Evolutionary conservation across 768 basidiomycete genomes (phyloP), one percentile per base, ranked within the genome.

Genomic region (Mycena belliarum): DNA sequence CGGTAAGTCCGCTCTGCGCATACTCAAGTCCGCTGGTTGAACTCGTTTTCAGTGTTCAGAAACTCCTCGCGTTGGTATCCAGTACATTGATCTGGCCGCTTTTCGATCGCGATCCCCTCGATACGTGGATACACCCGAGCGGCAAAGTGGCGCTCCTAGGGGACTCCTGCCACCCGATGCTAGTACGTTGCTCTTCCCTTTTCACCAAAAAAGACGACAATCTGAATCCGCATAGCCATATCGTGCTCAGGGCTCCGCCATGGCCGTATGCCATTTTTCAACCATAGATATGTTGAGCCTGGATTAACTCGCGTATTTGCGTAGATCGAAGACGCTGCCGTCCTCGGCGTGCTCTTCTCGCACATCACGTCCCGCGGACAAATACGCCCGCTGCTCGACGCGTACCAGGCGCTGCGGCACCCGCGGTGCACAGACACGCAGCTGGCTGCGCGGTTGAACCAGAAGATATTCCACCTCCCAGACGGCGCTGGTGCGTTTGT

Each of bases 161-260:
- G 1, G 84, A 85, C 63, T 75, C 83, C 0, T 83, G 82, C 51
- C 84, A 85, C 65, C 79, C 84, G 2, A 84, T 84, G 82, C 71
- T 83, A 29, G n/a, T 42, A 61, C 61, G 20, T 37, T n/a, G n/a
- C 48, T 37, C 11, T 4, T 32, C 26, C 44, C 12, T n/a, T 38
- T 16, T 15, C 20, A 40, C 24, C 24, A 10, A 12, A 40, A 2
- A 20, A n/a, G 9, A 24, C 26, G 1, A 23, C 4, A 45, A 35
- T 18, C 35, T 46, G 12, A 40, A 40, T 7, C 11, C 33, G 43
- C 9, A 25, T 40, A 84, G 78, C 82, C 82, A 3, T 82, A 82
- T 61, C 73, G 77, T 14, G 83, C 81, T 0, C 83, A 84, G 67
- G 83, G 82, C 6, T 76, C 82, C 32, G 80, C 82, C 9, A 82